These are phyloP conservation scores for Paulownia fortunei DNA, from an alignment of 257 asterid species.

Conservation along the genomic window DNA sequence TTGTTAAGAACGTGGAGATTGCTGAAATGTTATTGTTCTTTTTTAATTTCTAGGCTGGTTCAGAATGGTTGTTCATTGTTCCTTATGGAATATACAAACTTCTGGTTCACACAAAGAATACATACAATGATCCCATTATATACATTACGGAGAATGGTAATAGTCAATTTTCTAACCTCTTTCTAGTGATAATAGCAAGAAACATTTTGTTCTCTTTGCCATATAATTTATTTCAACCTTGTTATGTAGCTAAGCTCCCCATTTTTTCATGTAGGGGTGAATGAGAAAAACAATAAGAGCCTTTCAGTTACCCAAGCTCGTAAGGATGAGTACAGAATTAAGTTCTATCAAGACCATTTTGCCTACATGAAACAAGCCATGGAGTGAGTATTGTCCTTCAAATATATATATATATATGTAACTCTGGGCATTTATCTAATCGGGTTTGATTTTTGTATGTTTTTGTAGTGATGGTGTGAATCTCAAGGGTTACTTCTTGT, in stretches of 20 bases:
- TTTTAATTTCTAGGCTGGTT: conserved; percentile 29
- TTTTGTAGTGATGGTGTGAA: conserved; percentile 4
- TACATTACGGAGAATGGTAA: conserved; percentile 42
- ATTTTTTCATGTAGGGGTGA: conserved; percentile 1
- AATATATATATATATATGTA: neutral
- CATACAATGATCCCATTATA: conserved; percentile 32
- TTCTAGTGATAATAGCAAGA: neutral
- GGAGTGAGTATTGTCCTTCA: neutral
- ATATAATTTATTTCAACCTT: neutral
- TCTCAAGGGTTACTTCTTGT: conserved; percentile 15
- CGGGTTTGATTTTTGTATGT: neutral
- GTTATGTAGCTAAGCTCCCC: too few relatives aligned
- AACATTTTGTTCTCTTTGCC: too few relatives aligned
- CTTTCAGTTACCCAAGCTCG: neutral
- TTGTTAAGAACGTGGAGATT: too few relatives aligned
- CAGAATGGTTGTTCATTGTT: conserved; percentile 26
- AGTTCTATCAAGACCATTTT: conserved; percentile 12
- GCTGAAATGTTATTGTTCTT: too few relatives aligned
- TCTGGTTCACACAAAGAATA: conserved; percentile 27
- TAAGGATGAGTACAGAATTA: conserved; percentile 10
- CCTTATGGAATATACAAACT: conserved; percentile 29
- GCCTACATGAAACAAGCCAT: conserved; percentile 16
- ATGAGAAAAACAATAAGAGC: neutral
- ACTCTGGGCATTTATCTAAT: neutral
- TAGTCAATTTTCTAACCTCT: neutral